Percentiles rank a stretch among this genome's conserved stretches.
phyloP scores from a whole-genome alignment of 768 basidiomycete genomes.

The Boletus rubescentipes region DNA sequence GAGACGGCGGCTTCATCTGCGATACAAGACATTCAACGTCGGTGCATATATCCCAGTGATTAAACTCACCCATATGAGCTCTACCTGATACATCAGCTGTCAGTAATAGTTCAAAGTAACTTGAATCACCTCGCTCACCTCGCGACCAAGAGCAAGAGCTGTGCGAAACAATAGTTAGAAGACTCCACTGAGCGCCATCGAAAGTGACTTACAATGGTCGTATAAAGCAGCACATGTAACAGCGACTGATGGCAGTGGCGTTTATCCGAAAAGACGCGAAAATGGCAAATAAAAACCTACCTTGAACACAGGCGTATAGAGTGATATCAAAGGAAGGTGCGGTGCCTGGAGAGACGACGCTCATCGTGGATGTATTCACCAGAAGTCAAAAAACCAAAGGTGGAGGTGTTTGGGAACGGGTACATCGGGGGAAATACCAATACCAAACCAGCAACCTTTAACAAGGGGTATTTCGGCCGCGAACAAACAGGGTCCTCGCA shows the following conservation, averaged over 20 bases:
- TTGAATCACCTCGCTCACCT: constrained; percentile 17
- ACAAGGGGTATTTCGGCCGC: constrained; percentile 4
- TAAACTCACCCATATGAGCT: constrained; percentile 32
- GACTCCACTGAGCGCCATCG: background rate
- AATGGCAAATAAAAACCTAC: constrained; percentile 6
- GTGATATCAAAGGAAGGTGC: background rate
- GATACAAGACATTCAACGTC: background rate
- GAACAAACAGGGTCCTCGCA: constrained; percentile 2
- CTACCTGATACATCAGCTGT: constrained; percentile 19
- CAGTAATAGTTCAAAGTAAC: background rate
- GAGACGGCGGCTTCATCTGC: constrained; percentile 27
- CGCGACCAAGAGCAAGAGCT: constrained; percentile 29
- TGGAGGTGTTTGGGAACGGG: background rate
- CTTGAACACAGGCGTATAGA: constrained; percentile 24
- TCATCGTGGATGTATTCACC: constrained; percentile 18
- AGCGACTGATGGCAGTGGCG: constrained; percentile 23
- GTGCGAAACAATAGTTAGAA: background rate
- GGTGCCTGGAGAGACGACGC: constrained; percentile 17
- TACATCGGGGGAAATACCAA: background rate
- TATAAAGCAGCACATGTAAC: constrained; percentile 28
- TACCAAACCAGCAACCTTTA: constrained; percentile 12
- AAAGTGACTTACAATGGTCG: constrained; percentile 24
- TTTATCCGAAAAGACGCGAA: background rate
- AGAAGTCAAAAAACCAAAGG: constrained; percentile 1
- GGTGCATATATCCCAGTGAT: background rate